Evolutionary conservation across 2,329 filamentous ascomycete genomes (phyloP), one percentile per base, ranked within the genome.

Genomic region (Claviceps sorghi): DNA sequence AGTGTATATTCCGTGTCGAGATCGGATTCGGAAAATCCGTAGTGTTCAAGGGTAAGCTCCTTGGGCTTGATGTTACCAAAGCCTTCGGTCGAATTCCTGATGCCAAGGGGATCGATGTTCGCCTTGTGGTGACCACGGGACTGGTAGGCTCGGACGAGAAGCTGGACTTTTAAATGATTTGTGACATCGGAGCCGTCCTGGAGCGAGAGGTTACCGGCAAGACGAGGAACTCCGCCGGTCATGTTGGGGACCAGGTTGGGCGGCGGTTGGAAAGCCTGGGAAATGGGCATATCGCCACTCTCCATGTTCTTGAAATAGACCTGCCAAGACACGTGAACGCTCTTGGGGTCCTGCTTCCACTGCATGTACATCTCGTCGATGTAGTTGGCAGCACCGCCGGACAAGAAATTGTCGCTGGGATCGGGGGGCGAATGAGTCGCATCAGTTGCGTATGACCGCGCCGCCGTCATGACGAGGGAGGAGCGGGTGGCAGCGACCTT

Each of bases 261-360:
- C 47, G 93, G 93, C 59, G 93, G 90, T 59, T 89, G 89, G 76
- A 98, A 98, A 61, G 93, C 93, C 72, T 95, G 87, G 57, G 91
- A 93, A 67, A 95, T 88, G 66, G 91, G 91, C 88, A 98, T 97
- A 65, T 93, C 87, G 68, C 93, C 93, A 59, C 82, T 86, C 76
- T 98, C 93, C 86, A 98, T 96, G 74, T 98, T 98, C 74, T 84
- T 88, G 80, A 98, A 98, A 79, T 98, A 98, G 67, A 94, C 84
- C 74, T 95, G 91, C 93, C 93, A 98, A 68, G 93, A 98, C 63
- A 95, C 79, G 72, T 98, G 93, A 54, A 98, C 93, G 66, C 88
- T 95, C 63, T 82, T 79, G 50, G 93, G 90, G 63, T 98, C 89
- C 58, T 86, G 77, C 73, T 91, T 95, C 93, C 93, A 98, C 67